phyloP scores from a whole-genome alignment of 805 yeast species.

The Saturnispora silvae region DNA sequence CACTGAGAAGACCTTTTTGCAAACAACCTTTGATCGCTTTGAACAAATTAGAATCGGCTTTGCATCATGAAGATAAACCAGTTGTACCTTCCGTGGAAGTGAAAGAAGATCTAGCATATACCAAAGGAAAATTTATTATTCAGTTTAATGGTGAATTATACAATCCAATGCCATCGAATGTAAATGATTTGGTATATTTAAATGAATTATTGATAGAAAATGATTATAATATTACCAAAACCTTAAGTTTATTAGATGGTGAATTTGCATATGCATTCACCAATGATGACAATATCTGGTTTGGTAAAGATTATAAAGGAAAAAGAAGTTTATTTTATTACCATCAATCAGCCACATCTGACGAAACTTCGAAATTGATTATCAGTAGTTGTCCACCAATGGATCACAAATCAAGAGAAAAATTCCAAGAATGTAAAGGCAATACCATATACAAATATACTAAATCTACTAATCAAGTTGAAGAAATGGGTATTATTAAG shows the following conservation, averaged over 20 bases:
- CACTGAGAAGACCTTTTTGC: slow-evolving; percentile 70
- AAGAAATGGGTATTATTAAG: background rate
- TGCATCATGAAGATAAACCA: no score
- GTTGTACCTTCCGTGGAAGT: no score
- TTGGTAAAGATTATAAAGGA: slow-evolving; percentile 81
- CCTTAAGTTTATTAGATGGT: slow-evolving; percentile 48
- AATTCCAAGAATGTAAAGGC: slow-evolving; percentile 44
- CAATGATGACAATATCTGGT: slow-evolving; percentile 44
- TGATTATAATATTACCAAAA: slow-evolving; percentile 28
- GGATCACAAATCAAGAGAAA: slow-evolving; percentile 15
- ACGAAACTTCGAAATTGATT: slow-evolving; percentile 31
- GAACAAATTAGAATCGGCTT: no score
- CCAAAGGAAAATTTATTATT: slow-evolving; percentile 30
- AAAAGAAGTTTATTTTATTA: slow-evolving; percentile 59
- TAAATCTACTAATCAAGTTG: slow-evolving; percentile 14
- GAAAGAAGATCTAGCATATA: no score
- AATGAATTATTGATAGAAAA: slow-evolving; percentile 17
- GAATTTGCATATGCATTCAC: slow-evolving; percentile 66
- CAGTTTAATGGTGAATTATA: slow-evolving; percentile 93
- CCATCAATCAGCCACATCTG: slow-evolving; percentile 12
- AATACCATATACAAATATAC: slow-evolving; percentile 40
- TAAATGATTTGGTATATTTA: slow-evolving; percentile 58
- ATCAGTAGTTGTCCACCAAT: slow-evolving; percentile 39
- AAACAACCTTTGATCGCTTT: slow-evolving; percentile 55
- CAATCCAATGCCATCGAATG: slow-evolving; percentile 36